Evolutionary conservation across 1,284 basidiomycete genomes (phyloP), one percentile per base, ranked within the genome.

Genomic region (Porogramme epimiltina): DNA sequence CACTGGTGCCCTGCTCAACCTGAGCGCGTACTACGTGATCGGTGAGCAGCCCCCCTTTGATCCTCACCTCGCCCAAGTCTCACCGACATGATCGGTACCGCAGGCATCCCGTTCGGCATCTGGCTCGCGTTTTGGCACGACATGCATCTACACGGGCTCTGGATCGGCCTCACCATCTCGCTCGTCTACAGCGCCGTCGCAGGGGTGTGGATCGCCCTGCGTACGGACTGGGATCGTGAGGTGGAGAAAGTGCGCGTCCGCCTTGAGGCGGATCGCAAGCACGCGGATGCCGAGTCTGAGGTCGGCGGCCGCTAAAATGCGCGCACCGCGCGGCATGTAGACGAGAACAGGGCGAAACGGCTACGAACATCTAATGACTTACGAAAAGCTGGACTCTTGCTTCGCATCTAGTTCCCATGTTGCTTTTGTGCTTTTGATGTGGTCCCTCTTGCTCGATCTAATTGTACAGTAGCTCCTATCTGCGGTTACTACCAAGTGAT

Each of bases 11-110:
- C 51, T 85, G 23, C 69, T 89, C 31, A 89, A 88, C 62, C 69
- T 87, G 5, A 85, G 82, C 56, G 83, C 82, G 6, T 88, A 88
- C 67, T 89, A 88, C 60, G 69, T 81, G 38, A 68, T 89, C 50
- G 84, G 82, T 72, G 54, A 45, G 62, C 43, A 11, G 16, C 11
- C 34, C 24, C 19, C 28, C 37, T 26, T 20, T 41, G 26, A n/a
- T 36, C 26, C 22, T 26, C 13, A n/a, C 9, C 16, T 34, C 25
- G 9, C 25, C 8, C 26, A 10, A 6, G n/a, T 33, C 39, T 13
- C 36, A 11, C 24, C 19, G 11, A 15, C 20, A 10, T 33, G 28
- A 2, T 19, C 9, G 9, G 15, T 28, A 19, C 19, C 22, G 18
- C 47, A 70, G 81, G 84, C 31, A 79, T 88, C 48, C 87, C 87